phyloP scores from a whole-genome alignment of 2,329 filamentous ascomycete species.

The Aspergillus awamori region DNA sequence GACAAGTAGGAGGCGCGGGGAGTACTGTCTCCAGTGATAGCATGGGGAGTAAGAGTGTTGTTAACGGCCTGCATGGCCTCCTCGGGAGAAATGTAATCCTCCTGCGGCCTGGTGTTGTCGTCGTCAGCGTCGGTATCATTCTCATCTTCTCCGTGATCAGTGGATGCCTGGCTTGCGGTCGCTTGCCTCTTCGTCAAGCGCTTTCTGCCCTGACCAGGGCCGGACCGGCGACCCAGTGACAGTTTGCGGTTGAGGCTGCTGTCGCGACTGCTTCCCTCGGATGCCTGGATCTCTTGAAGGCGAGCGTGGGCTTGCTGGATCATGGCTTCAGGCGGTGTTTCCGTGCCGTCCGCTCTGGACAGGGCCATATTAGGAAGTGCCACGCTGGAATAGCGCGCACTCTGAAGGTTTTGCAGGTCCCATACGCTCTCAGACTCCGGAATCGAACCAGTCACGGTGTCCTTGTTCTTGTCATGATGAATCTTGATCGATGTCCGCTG shows the following conservation, averaged over 20 bases:
- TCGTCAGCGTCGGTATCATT: background rate
- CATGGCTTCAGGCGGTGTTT: background rate
- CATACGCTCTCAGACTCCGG: constrained; percentile 3
- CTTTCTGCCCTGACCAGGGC: constrained; percentile 35
- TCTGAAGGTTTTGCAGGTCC: background rate
- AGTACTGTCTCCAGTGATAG: background rate
- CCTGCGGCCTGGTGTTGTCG: background rate
- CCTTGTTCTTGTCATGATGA: constrained; percentile 47
- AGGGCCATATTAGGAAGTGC: constrained; percentile 31
- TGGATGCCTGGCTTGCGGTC: background rate
- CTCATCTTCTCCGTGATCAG: background rate
- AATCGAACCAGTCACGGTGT: constrained; percentile 12
- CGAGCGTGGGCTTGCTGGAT: constrained; percentile 3
- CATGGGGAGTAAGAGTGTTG: constrained; percentile 3
- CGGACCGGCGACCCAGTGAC: constrained; percentile 41
- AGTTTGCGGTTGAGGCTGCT: constrained; percentile 37
- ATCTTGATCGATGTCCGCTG: constrained; percentile 62
- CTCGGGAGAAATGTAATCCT: constrained; percentile 12
- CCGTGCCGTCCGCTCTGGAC: constrained; percentile 18
- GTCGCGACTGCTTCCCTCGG: constrained; percentile 25
- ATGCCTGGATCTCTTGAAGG: constrained; percentile 29
- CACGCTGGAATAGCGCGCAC: constrained; percentile 31
- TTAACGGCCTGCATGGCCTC: constrained; percentile 14
- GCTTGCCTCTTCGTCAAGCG: background rate
- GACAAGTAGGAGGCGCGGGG: constrained; percentile 3